Evolutionary conservation across 805 yeast species (phyloP).

Genomic region (Candida cerambycidarum): DNA sequence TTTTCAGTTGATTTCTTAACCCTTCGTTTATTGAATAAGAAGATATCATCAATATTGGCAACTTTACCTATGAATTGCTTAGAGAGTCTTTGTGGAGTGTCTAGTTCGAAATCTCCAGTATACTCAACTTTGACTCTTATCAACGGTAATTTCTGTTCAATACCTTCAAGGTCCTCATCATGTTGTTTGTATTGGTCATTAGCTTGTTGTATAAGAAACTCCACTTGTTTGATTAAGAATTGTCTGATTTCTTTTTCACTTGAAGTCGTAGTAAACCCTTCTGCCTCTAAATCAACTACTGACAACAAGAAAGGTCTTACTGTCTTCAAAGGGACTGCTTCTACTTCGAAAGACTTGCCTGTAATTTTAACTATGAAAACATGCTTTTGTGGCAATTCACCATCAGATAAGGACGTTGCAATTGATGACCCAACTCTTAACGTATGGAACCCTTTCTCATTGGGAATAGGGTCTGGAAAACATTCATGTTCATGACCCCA

Average conservation of each 20-base stretch:
- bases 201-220: conserved; percentile 63
- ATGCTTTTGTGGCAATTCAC: conserved; percentile 74
- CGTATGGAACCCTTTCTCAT: conserved; percentile 68
- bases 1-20: conserved; percentile 33
- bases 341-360: conserved; percentile 54
- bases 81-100: conserved; percentile 85
- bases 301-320: conserved; percentile 82
- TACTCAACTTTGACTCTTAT: conserved; percentile 84
- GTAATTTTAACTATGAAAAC: conserved; percentile 69
- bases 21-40: conserved; percentile 55
- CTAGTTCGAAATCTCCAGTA: conserved; percentile 87
- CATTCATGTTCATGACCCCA: conserved; percentile 99
- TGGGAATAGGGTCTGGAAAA: conserved; percentile 62
- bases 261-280: conserved; percentile 60
- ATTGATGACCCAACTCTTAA: conserved; percentile 93
- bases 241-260: conserved; percentile 59
- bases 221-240: conserved; percentile 64
- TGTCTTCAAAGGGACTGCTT: conserved; percentile 62
- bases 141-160: conserved; percentile 53
- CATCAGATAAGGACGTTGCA: conserved; percentile 85
- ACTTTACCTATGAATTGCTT: conserved; percentile 87
- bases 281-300: conserved; percentile 54
- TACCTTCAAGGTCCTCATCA: conserved; percentile 11
- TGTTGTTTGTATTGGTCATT: conserved; percentile 44
- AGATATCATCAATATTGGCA: conserved; percentile 87